A percentile compares a stretch with the other conserved stretches of the same genome.
These are phyloP conservation scores for Diospyros kaki DNA, from an alignment of 148 eudicot species.

Conservation along the genomic window DNA sequence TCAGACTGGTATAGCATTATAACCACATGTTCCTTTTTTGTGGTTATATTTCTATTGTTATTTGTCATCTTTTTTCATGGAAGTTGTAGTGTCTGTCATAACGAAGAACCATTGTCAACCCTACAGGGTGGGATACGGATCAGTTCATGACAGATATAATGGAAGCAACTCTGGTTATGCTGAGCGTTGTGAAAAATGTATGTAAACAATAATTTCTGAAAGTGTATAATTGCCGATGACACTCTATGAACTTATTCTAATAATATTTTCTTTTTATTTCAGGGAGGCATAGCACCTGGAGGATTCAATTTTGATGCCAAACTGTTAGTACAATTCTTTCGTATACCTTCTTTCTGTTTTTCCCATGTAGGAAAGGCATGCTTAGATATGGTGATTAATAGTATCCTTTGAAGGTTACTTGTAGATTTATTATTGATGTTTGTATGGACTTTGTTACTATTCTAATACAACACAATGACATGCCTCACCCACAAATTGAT, in stretches of 20 bases:
- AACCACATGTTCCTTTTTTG: background rate
- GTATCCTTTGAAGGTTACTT: background rate
- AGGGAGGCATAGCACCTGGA: conserved; percentile 98
- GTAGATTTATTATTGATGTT: background rate
- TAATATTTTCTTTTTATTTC: conserved; percentile 6
- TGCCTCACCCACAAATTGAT: background rate
- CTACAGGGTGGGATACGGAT: conserved; percentile 98
- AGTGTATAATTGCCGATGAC: background rate
- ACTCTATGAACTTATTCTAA: background rate
- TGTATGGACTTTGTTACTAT: background rate
- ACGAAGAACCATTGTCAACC: conserved; percentile 8
- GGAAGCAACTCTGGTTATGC: conserved; percentile 93
- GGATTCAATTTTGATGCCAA: conserved; percentile 99
- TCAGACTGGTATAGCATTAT: conserved; percentile 55
- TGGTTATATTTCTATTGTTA: too few species aligned
- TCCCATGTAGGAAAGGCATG: background rate
- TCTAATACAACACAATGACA: background rate
- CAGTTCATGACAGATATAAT: conserved; percentile 83
- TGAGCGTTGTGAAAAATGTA: conserved; percentile 84
- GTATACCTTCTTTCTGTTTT: background rate
- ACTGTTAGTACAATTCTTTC: conserved; percentile 49
- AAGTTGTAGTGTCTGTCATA: background rate
- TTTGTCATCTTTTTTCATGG: background rate
- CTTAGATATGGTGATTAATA: background rate
- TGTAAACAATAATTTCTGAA: conserved; percentile 12